Percentiles rank a stretch among this genome's conserved stretches.
These are phyloP conservation scores for Trichoderma oligosporum DNA, from an alignment of 2,329 filamentous ascomycete species.

Conservation along the genomic window DNA sequence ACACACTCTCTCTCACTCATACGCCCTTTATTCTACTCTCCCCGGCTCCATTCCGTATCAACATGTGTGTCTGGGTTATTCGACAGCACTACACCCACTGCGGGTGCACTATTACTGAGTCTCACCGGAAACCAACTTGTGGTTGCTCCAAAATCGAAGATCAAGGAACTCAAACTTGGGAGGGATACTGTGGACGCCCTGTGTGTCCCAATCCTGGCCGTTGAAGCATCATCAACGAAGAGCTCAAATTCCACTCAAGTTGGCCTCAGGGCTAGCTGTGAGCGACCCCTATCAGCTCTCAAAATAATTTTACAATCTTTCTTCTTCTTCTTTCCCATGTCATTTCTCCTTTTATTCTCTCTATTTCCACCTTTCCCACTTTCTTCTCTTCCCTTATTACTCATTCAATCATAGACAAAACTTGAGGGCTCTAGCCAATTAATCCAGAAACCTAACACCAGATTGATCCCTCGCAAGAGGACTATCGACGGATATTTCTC, in stretches of 20 bases:
- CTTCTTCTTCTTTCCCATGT: neutral
- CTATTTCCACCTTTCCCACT: neutral
- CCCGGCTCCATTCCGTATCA: constrained; percentile 15
- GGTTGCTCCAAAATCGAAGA: constrained; percentile 28
- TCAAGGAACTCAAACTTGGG: constrained; percentile 31
- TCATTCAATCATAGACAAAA: constrained; percentile 11
- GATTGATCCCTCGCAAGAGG: constrained; percentile 10
- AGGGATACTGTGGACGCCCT: constrained; percentile 32
- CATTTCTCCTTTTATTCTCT: constrained; percentile 12
- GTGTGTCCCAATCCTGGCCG: constrained; percentile 32
- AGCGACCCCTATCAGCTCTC: neutral
- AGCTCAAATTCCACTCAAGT: neutral
- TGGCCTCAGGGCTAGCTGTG: neutral
- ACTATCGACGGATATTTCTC: neutral
- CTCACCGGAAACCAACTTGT: constrained; percentile 30
- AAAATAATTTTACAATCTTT: too few species aligned
- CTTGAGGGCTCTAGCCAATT: neutral
- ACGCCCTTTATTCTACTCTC: neutral
- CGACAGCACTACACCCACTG: constrained; percentile 33
- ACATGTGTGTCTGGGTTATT: constrained; percentile 36
- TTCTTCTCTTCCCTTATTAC: neutral
- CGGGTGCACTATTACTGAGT: constrained; percentile 29
- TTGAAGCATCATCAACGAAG: neutral
- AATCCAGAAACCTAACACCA: neutral
- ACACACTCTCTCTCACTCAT: neutral